Base-by-base conservation (phyloP, 23 red algal species). In the Cyanidiococcus yangmingshanensis region DNA sequence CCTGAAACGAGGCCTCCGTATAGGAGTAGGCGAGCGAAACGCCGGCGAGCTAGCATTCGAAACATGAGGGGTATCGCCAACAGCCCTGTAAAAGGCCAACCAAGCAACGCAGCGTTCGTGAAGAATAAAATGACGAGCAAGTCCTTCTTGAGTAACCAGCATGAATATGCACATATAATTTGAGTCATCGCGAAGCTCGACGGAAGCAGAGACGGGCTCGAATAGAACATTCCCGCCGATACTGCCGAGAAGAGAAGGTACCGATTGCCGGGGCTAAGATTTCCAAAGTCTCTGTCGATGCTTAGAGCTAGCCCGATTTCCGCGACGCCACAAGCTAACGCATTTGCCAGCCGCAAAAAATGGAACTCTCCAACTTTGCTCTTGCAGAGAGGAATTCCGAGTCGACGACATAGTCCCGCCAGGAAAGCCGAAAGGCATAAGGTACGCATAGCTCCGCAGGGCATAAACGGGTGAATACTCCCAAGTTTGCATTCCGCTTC, bases 401-500 rank as follows among this genome's bases (percentile, higher is more conserved):
- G 1, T 26, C 12, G 34, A 79, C 18, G 27, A 79, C 41, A 58
- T 24, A n/a, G 74, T 36, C 68, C 27, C 1, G 1, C 45, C 67
- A 1, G 2, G 37, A 26, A 51, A 27, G 36, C 75, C 58, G 38
- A 79, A 91, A 1, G 79, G 87, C 26, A 79, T 68, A 0, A 96
- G 83, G 40, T 87, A 96, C 2, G 80, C 79, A 74, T 90, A 96
- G 26, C 80, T 85, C 41, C 92, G 92, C 0, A 96, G 74, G 18
- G 80, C 81, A 82, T 82, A 96, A 26, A 59, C 54, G 29, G 92
- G 92, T 34, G 76, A 77, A 33, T 96, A 90, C 59, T 96, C 92
- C 92, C 92, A 96, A 54, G 87, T 91, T 75, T 90, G 87, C 18
- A 96, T 68, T 41, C 83, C 87, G 50, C 40, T 81, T 33, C 83